Evolutionary conservation across 306 rosid genomes (phyloP).

Genomic region (Vigna mungo): DNA sequence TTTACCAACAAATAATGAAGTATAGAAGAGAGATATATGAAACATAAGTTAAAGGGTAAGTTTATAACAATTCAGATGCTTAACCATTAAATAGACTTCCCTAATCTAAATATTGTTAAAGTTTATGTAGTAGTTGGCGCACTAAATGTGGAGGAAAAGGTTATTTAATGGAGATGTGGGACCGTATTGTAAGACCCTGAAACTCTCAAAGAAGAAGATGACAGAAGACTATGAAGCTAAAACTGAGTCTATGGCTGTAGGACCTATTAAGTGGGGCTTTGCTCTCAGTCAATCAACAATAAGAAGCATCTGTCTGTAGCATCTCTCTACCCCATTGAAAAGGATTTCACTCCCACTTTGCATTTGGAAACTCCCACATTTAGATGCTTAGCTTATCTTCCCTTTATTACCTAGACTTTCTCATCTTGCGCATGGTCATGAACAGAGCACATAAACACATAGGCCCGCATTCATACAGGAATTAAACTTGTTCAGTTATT

Average conservation of each 20-base stretch:
- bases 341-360: slow-evolving; percentile 38
- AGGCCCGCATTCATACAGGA: neutral
- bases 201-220: slow-evolving; percentile 44
- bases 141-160: slow-evolving; percentile 28
- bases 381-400: slow-evolving; percentile 41
- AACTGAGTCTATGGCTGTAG: slow-evolving; percentile 8
- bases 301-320: slow-evolving; percentile 45
- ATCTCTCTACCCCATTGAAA: slow-evolving; percentile 50
- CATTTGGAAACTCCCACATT: slow-evolving; percentile 43
- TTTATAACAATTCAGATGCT: too few species aligned
- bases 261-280: slow-evolving; percentile 36
- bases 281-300: slow-evolving; percentile 44
- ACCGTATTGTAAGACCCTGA: slow-evolving; percentile 38
- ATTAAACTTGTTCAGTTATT: neutral
- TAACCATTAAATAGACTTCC: too few species aligned
- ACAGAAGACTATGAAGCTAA: slow-evolving; percentile 36
- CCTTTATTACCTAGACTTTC: slow-evolving; percentile 49
- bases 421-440: slow-evolving; percentile 45
- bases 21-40: too few species aligned
- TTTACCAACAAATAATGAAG: neutral
- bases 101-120: neutral
- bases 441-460: slow-evolving; percentile 41
- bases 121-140: slow-evolving; percentile 24
- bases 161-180: slow-evolving; percentile 50
- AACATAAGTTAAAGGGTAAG: too few species aligned